Evolutionary conservation across 768 basidiomycete genomes (phyloP).

Genomic region (Punctularia strigosozonata): DNA sequence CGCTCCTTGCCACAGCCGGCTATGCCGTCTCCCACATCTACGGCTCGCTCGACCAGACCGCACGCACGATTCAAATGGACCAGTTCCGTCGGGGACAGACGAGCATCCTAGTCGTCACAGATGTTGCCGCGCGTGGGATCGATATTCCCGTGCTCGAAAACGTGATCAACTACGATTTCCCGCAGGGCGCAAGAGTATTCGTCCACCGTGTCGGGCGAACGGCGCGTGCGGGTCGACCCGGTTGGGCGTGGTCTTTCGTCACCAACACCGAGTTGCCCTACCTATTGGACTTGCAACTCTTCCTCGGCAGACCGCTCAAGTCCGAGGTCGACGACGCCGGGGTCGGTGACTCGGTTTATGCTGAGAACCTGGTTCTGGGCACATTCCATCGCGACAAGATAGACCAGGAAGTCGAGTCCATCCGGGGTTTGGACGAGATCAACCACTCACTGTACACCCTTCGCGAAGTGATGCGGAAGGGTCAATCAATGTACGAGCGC

Average conservation of each 20-base stretch:
- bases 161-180: slow-evolving; percentile 97
- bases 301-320: slow-evolving; percentile 70
- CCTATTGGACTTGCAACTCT: slow-evolving; percentile 86
- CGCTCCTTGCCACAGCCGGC: slow-evolving; percentile 65
- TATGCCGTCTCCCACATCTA: slow-evolving; percentile 93
- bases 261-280: slow-evolving; percentile 80
- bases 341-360: slow-evolving; percentile 50
- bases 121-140: slow-evolving; percentile 95
- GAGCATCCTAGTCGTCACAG: slow-evolving; percentile 87
- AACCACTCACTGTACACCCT: slow-evolving; percentile 56
- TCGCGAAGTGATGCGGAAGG: slow-evolving; percentile 76
- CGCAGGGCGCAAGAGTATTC: slow-evolving; percentile 85
- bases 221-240: slow-evolving; percentile 87
- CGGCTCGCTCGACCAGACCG: slow-evolving; percentile 87
- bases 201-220: slow-evolving; percentile 96
- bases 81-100: slow-evolving; percentile 74
- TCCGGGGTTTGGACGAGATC: slow-evolving; percentile 49
- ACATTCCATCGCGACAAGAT: slow-evolving; percentile 68
- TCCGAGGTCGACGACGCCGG: slow-evolving; percentile 25
- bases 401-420: slow-evolving; percentile 78
- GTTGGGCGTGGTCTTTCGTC: slow-evolving; percentile 95
- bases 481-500: slow-evolving; percentile 89
- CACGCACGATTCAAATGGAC: slow-evolving; percentile 84
- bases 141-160: slow-evolving; percentile 95
- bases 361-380: slow-evolving; percentile 67